Percentiles rank a stretch among this genome's conserved stretches.
Evolutionary conservation across 345 rosid species (phyloP).

Genomic region (Sonneratia caseolaris): DNA sequence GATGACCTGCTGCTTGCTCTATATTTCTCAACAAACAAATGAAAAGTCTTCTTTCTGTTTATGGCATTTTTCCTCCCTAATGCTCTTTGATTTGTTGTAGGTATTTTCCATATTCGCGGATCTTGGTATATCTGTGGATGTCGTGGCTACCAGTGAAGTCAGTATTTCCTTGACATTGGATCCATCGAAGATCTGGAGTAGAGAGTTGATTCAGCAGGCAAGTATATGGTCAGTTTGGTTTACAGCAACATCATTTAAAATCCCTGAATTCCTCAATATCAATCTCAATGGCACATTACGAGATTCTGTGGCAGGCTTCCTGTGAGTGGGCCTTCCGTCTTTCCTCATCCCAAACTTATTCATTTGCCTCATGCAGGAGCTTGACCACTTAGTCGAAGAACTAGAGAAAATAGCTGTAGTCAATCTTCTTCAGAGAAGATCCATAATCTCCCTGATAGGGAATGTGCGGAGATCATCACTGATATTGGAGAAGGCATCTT

Average conservation of each 20-base stretch:
- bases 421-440: conserved; percentile 72
- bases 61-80: not conserved
- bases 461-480: conserved; percentile 86
- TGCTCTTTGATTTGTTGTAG: conserved; percentile 20
- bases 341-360: not conserved
- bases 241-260: too few relatives aligned
- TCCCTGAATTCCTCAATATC: not conserved
- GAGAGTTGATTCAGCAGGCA: conserved; percentile 98
- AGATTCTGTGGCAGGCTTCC: not conserved
- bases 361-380: conserved; percentile 49
- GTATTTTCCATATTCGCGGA: conserved; percentile 96
- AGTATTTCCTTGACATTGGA: conserved; percentile 93
- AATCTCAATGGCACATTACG: not conserved
- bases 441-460: conserved; percentile 90
- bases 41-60: not conserved
- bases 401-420: conserved; percentile 94
- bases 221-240: conserved; percentile 19
- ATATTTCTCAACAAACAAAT: not conserved
- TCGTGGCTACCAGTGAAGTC: conserved; percentile 99
- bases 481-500: conserved; percentile 76
- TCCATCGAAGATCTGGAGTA: conserved; percentile 95
- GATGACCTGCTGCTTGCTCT: too few relatives aligned
- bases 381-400: conserved; percentile 96
- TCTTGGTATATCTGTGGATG: conserved; percentile 93
- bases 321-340: not conserved